Evolutionary conservation across 768 basidiomycete species (phyloP).

Genomic region (Lactarius tabidus): DNA sequence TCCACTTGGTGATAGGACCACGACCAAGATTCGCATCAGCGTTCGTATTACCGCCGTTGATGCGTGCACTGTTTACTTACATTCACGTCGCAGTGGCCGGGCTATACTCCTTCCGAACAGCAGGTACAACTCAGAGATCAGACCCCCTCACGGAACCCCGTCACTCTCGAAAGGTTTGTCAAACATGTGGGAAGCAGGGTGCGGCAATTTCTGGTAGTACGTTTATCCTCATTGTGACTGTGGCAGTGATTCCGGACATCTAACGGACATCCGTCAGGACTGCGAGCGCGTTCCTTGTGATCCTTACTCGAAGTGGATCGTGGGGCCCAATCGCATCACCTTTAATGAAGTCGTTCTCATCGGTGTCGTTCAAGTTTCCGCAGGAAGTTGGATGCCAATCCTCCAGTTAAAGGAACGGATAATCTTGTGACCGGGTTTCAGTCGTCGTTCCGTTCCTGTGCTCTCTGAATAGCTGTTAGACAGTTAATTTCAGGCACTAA

Average conservation of each 20-base stretch:
- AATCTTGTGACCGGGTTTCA: constrained; percentile 2
- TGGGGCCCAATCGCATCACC: constrained; percentile 7
- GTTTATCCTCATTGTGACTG: not conserved
- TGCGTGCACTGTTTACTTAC: constrained; percentile 3
- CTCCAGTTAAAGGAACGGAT: constrained; percentile 14
- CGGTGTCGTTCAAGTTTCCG: constrained; percentile 22
- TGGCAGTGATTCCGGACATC: constrained; percentile 7
- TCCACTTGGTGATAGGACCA: constrained; percentile 12
- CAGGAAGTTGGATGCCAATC: constrained; percentile 23
- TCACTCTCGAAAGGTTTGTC: constrained; percentile 13
- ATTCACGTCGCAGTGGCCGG: constrained; percentile 15
- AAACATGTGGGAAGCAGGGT: constrained; percentile 19
- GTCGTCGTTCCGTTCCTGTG: not conserved
- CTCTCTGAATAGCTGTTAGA: not conserved
- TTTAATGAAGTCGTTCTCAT: constrained; percentile 19
- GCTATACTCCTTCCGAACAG: constrained; percentile 10
- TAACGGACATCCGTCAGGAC: not conserved
- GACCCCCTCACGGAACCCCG: not conserved
- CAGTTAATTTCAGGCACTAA: not conserved
- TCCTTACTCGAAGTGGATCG: constrained; percentile 1
- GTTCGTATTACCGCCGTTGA: not conserved
- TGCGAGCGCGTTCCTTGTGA: constrained; percentile 2
- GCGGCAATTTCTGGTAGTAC: constrained; percentile 6
- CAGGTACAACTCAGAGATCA: constrained; percentile 14
- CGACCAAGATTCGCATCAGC: constrained; percentile 10